Percentiles rank a stretch among this genome's conserved stretches.
phyloP scores from a whole-genome alignment of 495 filamentous ascomycete genomes.

The Hypoxylon crocopeplum region DNA sequence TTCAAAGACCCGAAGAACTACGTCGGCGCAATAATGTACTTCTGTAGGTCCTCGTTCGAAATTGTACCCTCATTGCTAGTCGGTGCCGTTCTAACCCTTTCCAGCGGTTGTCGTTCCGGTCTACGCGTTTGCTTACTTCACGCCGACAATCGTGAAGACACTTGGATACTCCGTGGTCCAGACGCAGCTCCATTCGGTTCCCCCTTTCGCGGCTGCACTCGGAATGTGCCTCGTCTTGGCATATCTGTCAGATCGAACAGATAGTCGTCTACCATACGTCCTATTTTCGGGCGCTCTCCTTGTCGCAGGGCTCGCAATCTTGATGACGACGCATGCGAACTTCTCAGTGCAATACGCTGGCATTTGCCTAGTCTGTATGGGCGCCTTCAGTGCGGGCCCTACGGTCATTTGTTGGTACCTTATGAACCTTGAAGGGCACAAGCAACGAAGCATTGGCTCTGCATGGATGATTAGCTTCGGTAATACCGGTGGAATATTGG shows the following conservation, averaged over 20 bases:
- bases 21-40: conserved; percentile 78
- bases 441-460: conserved; percentile 71
- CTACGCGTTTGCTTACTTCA: conserved; percentile 66
- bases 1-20: conserved; percentile 67
- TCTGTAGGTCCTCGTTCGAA: conserved; percentile 46
- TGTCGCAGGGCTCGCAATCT: conserved; percentile 64
- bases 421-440: conserved; percentile 80
- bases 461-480: conserved; percentile 53
- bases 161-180: conserved; percentile 65
- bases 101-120: conserved; percentile 68
- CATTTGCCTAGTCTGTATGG: conserved; percentile 68
- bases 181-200: conserved; percentile 74
- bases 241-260: conserved; percentile 58
- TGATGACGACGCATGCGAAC: conserved; percentile 61
- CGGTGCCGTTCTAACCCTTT: conserved; percentile 17
- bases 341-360: conserved; percentile 64
- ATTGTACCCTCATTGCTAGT: neutral
- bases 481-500: conserved; percentile 37
- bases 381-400: conserved; percentile 66
- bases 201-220: conserved; percentile 73
- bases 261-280: conserved; percentile 57
- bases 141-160: conserved; percentile 67
- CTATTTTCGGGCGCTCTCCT: conserved; percentile 34
- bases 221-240: conserved; percentile 57
- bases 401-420: conserved; percentile 80